A percentile compares a stretch with the other conserved stretches of the same genome.
phyloP scores from a whole-genome alignment of 169 alveolate species.

The Eimeria falciformis region DNA sequence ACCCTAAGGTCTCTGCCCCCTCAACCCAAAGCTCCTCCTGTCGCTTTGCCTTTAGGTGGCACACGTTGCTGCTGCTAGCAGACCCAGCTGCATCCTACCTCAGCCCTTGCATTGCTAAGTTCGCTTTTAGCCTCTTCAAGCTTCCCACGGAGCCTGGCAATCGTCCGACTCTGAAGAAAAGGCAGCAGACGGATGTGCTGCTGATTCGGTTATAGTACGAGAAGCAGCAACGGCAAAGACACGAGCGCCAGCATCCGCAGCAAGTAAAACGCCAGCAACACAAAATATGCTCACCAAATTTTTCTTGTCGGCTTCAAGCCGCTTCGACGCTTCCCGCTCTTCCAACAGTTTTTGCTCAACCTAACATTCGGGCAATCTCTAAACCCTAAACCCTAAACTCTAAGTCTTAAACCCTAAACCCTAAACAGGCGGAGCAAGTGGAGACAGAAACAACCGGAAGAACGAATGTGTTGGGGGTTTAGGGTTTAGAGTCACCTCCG shows the following conservation, averaged over 20 bases:
- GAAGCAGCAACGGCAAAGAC: conserved; percentile 26
- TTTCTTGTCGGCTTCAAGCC: conserved; percentile 7
- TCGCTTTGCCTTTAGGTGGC: background rate
- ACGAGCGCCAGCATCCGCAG: conserved; percentile 17
- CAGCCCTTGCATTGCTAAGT: background rate
- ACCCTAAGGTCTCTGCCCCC: no score
- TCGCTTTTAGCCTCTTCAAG: background rate
- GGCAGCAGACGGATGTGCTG: conserved; percentile 3
- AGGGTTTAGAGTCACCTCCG: conserved; percentile 1
- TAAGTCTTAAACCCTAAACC: background rate
- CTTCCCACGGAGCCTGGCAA: background rate
- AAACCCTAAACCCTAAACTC: conserved; percentile 4
- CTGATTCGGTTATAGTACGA: background rate
- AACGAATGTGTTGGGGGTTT: background rate
- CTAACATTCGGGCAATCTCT: background rate
- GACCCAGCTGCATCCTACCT: background rate
- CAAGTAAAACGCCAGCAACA: background rate
- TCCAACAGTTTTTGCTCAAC: conserved; percentile 7
- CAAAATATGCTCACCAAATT: background rate
- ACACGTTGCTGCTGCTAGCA: background rate
- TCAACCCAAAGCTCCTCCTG: background rate
- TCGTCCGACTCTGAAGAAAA: background rate
- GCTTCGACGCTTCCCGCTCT: background rate
- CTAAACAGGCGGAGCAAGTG: no score
- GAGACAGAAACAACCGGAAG: no score